Base-by-base conservation (phyloP, 2,329 filamentous ascomycete species). In the Trichoderma polysporum region DNA sequence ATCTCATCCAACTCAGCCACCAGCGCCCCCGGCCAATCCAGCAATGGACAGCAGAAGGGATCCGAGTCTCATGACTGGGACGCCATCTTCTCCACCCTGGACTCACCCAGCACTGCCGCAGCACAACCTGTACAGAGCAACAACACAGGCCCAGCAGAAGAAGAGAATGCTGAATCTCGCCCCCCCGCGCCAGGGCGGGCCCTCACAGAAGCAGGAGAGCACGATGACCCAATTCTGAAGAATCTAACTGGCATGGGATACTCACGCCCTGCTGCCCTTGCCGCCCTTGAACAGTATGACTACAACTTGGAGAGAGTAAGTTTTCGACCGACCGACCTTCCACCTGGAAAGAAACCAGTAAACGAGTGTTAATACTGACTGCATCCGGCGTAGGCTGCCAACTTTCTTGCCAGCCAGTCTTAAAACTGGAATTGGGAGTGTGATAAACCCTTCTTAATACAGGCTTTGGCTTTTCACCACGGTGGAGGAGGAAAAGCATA, bases 281-380 rank as follows among this genome's bases (percentile, higher is more conserved):
- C 84, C 58, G 94, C 95, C 27, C 81, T 98, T 76, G 94, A 98
- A 83, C 94, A 94, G 78, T 97, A 91, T 77, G 93, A 98, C 80
- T 97, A 98, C 80, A 95, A 97, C 78, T 85, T 97, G 76, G 93
- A 97, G 79, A 93, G 92, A 87, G 94, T 97, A 81, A 81, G 88
- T 82, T 15, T 35, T 2, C n/a, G n/a, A n/a, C n/a, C n/a, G n/a
- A n/a, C n/a, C n/a, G n/a, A n/a, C n/a, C 17, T 15, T 41, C 31
- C 27, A 25, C 12, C 15, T 3, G 10, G 10, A n/a, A 27, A 6
- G 12, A 15, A 19, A 29, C 1, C 25, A 41, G 13, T 17, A 15
- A 17, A 15, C 4, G 12, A 8, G 3, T 15, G 2, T 31, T 35
- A 3, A 35, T 45, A 47, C 61, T 64, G 8, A 64, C 56, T 29